Evolutionary conservation across 768 basidiomycete species (phyloP), one percentile per base, ranked within the genome.

Genomic region (Suillus discolor): DNA sequence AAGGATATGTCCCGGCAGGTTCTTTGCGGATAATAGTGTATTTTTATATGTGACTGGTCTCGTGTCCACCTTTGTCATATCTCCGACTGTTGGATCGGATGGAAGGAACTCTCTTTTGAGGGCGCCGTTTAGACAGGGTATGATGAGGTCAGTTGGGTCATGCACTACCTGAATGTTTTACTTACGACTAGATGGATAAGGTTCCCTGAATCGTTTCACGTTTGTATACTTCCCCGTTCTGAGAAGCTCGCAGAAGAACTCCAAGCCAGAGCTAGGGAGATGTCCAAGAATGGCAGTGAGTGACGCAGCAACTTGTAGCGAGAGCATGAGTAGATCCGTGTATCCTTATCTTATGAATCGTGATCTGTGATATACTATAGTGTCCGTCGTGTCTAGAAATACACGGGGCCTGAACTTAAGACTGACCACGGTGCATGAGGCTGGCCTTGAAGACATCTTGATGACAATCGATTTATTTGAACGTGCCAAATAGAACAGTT

Each of bases 11-110:
- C 62, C 62, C 31, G 62, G 62, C 23, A 62, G 9, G 12, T 25
- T 36, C 28, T 18, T 62, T 20, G 62, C 45, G 5, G 62, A 62
- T 11, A 62, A 62, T 6, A 62, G 51, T 20, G 4, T 62, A 34
- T 62, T 62, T 51, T 36, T 62, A 39, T 36, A 57, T n/a, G 49
- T 62, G 9, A 51, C 62, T 34, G 36, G 51, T n/a, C 45, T 62
- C 9, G 18, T 62, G 28, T 28, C 62, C 11, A n/a, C 49, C 62
- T 45, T 62, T n/a, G 34, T 36, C n/a, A 62, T 62, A 45, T 62
- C 62, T 34, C 45, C 45, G 9, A 20, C 25, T 2, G 4, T 28
- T 25, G 51, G n/a, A 25, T 31, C 34, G 16, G 62, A 62, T n/a
- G 62, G 23, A 39, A 62, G 25, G n/a, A n/a, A 62, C 16, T 55